A percentile compares a stretch with the other conserved stretches of the same genome.
Conservation (phyloP, 176 grass and related monocot species). For the Pontederia paniculata region DNA sequence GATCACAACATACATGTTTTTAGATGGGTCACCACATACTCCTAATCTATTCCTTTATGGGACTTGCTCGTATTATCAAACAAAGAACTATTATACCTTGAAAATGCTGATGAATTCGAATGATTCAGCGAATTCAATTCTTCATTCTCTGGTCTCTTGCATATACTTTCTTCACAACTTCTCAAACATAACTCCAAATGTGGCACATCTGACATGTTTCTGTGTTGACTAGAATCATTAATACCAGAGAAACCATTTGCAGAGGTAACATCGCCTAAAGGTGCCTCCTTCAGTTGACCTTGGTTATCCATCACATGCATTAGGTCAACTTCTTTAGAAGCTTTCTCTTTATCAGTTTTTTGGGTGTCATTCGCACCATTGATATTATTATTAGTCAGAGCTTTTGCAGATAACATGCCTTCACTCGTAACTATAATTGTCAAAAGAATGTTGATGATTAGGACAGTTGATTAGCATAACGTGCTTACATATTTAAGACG, state of each 20-base stretch:
- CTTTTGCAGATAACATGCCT: neutral
- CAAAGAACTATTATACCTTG: slow-evolving; percentile 40
- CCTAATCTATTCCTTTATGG: too few species aligned
- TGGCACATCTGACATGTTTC: neutral
- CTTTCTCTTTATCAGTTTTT: slow-evolving; percentile 19
- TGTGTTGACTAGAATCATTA: too few species aligned
- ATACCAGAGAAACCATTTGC: too few species aligned
- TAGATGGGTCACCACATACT: too few species aligned
- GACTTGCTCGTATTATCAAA: too few species aligned
- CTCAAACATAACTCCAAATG: slow-evolving; percentile 77
- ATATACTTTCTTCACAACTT: slow-evolving; percentile 50
- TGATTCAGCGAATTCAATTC: slow-evolving; percentile 64
- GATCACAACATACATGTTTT: too few species aligned
- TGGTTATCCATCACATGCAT: slow-evolving; percentile 35
- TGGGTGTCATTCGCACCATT: slow-evolving; percentile 10
- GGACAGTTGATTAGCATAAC: too few species aligned
- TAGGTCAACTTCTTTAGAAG: slow-evolving; percentile 29
- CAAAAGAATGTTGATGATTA: neutral
- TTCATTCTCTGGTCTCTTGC: slow-evolving; percentile 46
- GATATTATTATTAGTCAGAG: slow-evolving; percentile 3
- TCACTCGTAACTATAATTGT: slow-evolving; percentile 4
- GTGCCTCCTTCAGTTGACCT: too few species aligned
- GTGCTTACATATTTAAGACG: too few species aligned
- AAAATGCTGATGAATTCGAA: slow-evolving; percentile 86
- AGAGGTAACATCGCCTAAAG: too few species aligned